phyloP scores from a whole-genome alignment of 1,284 basidiomycete species.

The Irpex rosettiformis region DNA sequence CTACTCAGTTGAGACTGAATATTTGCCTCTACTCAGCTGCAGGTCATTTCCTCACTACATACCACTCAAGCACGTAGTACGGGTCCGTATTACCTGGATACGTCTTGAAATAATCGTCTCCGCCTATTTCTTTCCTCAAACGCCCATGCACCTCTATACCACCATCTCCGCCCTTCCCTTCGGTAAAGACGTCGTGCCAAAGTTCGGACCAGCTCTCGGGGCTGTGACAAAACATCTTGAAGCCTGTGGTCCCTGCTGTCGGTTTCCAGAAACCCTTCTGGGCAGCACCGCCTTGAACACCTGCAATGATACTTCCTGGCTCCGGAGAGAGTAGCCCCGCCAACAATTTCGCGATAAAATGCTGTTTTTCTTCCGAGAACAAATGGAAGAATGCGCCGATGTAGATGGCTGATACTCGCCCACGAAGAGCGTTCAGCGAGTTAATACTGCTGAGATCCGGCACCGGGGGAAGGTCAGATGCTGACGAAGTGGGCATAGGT shows the following conservation, averaged over 20 bases:
- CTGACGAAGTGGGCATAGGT: constrained; percentile 13
- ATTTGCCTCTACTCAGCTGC: too few relatives aligned
- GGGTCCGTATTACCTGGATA: constrained; percentile 8
- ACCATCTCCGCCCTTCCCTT: background rate
- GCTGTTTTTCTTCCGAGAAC: constrained; percentile 41
- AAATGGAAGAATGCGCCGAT: constrained; percentile 50
- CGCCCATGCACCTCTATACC: constrained; percentile 32
- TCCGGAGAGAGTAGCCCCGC: constrained; percentile 36
- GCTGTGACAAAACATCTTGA: constrained; percentile 27
- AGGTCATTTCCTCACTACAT: constrained; percentile 23
- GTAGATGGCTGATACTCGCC: constrained; percentile 44
- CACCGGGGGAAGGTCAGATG: constrained; percentile 5
- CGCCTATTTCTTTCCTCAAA: constrained; percentile 15
- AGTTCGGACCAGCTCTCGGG: constrained; percentile 17
- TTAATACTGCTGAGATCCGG: constrained; percentile 29
- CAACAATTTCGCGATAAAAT: constrained; percentile 35
- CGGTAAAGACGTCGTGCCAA: background rate
- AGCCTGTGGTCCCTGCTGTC: constrained; percentile 2
- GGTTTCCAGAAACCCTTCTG: constrained; percentile 23
- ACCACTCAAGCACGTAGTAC: constrained; percentile 23
- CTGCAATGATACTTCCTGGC: constrained; percentile 36
- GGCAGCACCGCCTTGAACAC: constrained; percentile 24
- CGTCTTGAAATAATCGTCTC: constrained; percentile 5
- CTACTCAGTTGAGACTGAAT: too few relatives aligned
- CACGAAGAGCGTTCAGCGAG: constrained; percentile 40